Percentiles rank a stretch among this genome's conserved stretches.
These are phyloP conservation scores for Roridomyces roridus DNA, from an alignment of 768 basidiomycete species.

Conservation along the genomic window DNA sequence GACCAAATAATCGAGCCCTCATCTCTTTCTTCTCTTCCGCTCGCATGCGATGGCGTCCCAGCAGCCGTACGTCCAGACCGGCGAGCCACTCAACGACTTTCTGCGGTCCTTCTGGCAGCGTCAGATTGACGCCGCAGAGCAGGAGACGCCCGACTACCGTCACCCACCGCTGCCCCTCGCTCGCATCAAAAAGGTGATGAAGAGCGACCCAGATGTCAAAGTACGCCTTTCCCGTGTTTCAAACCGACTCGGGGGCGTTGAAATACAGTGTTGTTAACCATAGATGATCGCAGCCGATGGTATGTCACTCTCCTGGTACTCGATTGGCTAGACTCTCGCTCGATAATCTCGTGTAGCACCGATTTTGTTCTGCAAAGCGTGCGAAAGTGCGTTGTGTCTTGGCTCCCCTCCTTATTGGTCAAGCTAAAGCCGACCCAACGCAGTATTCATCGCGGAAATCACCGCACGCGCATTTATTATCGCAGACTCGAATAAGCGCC, in stretches of 20 bases:
- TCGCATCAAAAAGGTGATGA: conserved; percentile 99
- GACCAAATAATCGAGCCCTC: background rate
- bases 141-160: conserved; percentile 86
- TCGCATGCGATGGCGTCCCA: conserved; percentile 36
- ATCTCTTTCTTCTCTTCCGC: conserved; percentile 6
- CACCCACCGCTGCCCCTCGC: conserved; percentile 92
- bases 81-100: conserved; percentile 87
- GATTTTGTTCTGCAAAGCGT: conserved; percentile 96
- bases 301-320: conserved; percentile 38
- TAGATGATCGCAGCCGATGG: conserved; percentile 99
- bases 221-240: conserved; percentile 49
- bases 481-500: conserved; percentile 93
- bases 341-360: conserved; percentile 71
- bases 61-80: conserved; percentile 76
- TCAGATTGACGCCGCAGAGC: conserved; percentile 85
- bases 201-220: conserved; percentile 96
- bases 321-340: conserved; percentile 18
- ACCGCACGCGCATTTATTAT: conserved; percentile 95
- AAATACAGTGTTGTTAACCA: conserved; percentile 7
- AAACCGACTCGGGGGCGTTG: conserved; percentile 1
- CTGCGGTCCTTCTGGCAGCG: conserved; percentile 90
- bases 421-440: background rate
- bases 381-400: conserved; percentile 80
- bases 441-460: conserved; percentile 97
- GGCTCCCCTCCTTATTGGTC: background rate